A percentile compares a stretch with the other conserved stretches of the same genome.
Conservation (phyloP, 129 eudicot species). For the Saussurea involucrata region DNA sequence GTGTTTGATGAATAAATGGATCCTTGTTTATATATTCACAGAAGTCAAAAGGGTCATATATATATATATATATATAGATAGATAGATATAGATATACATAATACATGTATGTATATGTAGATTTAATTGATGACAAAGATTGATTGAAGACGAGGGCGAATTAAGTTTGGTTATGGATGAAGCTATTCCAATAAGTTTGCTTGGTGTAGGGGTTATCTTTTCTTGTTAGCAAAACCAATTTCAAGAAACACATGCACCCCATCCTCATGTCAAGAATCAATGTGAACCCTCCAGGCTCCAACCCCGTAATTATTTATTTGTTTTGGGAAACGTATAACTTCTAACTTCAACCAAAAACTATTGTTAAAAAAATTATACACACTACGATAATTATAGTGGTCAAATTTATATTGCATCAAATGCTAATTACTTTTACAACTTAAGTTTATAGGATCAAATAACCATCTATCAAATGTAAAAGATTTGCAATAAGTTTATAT, state of each 20-base stretch:
- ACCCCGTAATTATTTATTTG: not conserved
- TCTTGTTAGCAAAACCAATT: slow-evolving; percentile 17
- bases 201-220: slow-evolving; percentile 22
- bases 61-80: not conserved
- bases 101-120: not conserved
- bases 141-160: slow-evolving; percentile 4
- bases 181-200: slow-evolving; percentile 23
- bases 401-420: too few species aligned
- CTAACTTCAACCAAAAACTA: not conserved
- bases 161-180: slow-evolving; percentile 13
- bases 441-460: too few species aligned
- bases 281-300: too few species aligned
- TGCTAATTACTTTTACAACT: too few species aligned
- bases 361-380: not conserved
- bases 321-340: not conserved
- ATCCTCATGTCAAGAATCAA: not conserved
- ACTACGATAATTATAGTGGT: too few species aligned
- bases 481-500: too few species aligned
- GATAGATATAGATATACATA: not conserved
- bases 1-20: not conserved
- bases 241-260: too few species aligned
- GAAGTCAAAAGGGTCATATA: not conserved
- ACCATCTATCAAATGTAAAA: too few species aligned
- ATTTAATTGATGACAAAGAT: not conserved
- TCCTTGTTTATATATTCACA: not conserved